Conservation (phyloP, 2,329 filamentous ascomycete species). For the Colletotrichum sp. region DNA sequence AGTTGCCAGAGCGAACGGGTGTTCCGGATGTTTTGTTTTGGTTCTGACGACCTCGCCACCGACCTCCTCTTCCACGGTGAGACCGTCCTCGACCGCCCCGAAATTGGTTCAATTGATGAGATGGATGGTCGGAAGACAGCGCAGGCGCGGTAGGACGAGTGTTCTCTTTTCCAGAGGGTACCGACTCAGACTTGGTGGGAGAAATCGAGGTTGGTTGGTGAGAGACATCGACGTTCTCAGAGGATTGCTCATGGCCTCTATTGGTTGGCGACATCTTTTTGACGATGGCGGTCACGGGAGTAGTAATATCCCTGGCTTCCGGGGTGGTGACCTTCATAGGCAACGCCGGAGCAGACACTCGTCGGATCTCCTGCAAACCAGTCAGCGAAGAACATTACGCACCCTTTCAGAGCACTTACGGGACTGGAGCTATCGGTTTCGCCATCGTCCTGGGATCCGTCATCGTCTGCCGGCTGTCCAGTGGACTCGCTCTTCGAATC, state of each 20-base stretch:
- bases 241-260: neutral
- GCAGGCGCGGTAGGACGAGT: neutral
- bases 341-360: neutral
- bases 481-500: slow-evolving; percentile 13
- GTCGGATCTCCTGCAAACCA: neutral
- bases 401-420: neutral
- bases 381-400: neutral
- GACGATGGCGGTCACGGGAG: neutral
- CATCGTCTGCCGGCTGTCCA: neutral
- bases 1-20: neutral
- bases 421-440: neutral
- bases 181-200: neutral
- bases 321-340: neutral
- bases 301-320: neutral
- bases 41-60: slow-evolving; percentile 3
- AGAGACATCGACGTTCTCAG: neutral
- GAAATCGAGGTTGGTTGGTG: neutral
- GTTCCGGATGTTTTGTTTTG: neutral
- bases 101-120: neutral
- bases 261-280: neutral
- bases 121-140: neutral
- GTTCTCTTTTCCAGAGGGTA: neutral
- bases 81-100: neutral
- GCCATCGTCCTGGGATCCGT: neutral
- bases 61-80: neutral